Conservation (phyloP, 2,329 filamentous ascomycete species). For the Penicillium crustosum region DNA sequence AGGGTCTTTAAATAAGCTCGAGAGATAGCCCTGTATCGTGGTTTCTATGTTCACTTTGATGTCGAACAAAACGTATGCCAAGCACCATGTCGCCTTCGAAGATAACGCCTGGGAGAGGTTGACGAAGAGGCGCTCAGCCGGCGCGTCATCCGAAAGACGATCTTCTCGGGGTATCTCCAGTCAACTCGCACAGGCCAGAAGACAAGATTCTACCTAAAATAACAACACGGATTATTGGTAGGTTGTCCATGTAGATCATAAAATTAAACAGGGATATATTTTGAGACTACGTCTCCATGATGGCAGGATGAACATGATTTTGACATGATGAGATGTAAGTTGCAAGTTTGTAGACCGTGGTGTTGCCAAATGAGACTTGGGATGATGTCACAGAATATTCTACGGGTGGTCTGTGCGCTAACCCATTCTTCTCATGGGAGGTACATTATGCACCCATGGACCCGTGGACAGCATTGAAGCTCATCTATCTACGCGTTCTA, state of each 20-base stretch:
- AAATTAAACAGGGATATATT: not conserved
- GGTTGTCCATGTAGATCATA: not conserved
- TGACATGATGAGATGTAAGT: not conserved
- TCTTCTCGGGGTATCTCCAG: constrained; percentile 9
- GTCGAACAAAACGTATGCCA: constrained; percentile 18
- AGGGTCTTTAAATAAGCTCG: not conserved
- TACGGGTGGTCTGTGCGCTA: not conserved
- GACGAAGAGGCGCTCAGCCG: constrained; percentile 15
- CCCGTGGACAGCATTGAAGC: too few relatives aligned
- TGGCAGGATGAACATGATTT: not conserved
- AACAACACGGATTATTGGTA: not conserved
- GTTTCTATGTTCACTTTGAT: not conserved
- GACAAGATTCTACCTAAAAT: not conserved
- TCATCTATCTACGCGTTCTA: too few relatives aligned
- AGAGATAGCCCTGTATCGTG: not conserved
- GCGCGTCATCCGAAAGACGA: constrained; percentile 24
- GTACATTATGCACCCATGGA: too few relatives aligned
- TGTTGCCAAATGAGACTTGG: not conserved
- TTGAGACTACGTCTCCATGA: constrained; percentile 4
- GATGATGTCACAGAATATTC: not conserved
- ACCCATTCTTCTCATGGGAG: too few relatives aligned
- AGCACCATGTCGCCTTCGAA: constrained; percentile 12
- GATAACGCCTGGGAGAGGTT: constrained; percentile 1
- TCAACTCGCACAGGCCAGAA: not conserved
- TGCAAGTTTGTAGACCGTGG: not conserved